phyloP scores from a whole-genome alignment of 768 basidiomycete genomes.

The Russula brevipes region DNA sequence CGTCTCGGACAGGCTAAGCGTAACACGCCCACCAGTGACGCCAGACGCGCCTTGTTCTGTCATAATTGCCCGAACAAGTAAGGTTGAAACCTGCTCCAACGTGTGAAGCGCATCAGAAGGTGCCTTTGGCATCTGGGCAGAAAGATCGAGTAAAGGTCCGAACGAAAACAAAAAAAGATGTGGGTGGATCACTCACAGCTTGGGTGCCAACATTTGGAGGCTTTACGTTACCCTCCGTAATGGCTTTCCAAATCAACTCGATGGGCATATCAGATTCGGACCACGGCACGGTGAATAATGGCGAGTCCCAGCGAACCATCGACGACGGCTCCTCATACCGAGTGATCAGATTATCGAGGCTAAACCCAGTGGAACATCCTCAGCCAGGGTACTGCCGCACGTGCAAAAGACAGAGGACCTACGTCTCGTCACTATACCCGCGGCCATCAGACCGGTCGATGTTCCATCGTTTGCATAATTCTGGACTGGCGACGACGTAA shows the following conservation, averaged over 20 bases:
- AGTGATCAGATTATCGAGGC: slow-evolving; percentile 80
- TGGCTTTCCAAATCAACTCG: slow-evolving; percentile 71
- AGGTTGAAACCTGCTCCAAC: slow-evolving; percentile 72
- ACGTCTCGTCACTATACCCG: slow-evolving; percentile 72
- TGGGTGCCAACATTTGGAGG: slow-evolving; percentile 84
- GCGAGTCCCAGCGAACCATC: slow-evolving; percentile 99
- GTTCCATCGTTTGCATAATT: slow-evolving; percentile 78
- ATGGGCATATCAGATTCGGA: slow-evolving; percentile 61
- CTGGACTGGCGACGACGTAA: slow-evolving; percentile 68
- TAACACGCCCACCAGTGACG: slow-evolving; percentile 48
- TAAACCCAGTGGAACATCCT: slow-evolving; percentile 31
- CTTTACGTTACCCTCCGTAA: slow-evolving; percentile 75
- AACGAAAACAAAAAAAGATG: not conserved
- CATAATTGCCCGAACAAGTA: slow-evolving; percentile 69
- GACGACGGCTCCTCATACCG: slow-evolving; percentile 96
- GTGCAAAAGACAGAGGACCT: slow-evolving; percentile 9
- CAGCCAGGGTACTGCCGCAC: slow-evolving; percentile 8
- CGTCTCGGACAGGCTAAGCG: slow-evolving; percentile 41
- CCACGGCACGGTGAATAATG: slow-evolving; percentile 81
- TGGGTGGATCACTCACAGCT: slow-evolving; percentile 43
- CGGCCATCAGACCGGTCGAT: slow-evolving; percentile 40
- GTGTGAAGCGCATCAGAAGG: slow-evolving; percentile 83
- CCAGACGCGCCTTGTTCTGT: slow-evolving; percentile 52
- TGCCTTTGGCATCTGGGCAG: slow-evolving; percentile 63
- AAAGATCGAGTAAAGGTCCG: not conserved